These are phyloP conservation scores for Leishmania aethiopica DNA, from an alignment of 208 protist genomes.

Conservation along the genomic window DNA sequence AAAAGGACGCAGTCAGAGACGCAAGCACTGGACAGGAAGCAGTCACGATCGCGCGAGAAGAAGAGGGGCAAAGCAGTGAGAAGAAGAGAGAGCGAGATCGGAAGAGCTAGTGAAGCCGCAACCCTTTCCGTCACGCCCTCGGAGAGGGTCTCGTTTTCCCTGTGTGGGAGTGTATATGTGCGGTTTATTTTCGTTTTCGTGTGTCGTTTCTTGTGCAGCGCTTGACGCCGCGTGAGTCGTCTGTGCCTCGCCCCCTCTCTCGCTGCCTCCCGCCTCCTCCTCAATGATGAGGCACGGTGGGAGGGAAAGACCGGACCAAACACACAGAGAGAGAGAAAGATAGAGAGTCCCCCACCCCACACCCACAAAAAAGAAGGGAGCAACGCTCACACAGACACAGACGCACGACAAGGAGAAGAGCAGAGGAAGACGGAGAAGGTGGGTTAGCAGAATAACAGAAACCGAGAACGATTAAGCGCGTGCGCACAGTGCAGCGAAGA, in stretches of 20 bases:
- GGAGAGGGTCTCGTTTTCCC: neutral
- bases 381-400: neutral
- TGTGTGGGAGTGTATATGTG: neutral
- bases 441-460: neutral
- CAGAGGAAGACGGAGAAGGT: neutral
- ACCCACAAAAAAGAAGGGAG: neutral
- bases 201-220: neutral
- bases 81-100: neutral
- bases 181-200: neutral
- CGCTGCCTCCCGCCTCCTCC: neutral
- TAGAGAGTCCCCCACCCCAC: neutral
- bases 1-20: neutral
- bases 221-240: neutral
- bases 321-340: neutral
- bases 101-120: neutral
- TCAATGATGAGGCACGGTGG: neutral
- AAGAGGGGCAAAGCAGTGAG: neutral
- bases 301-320: neutral
- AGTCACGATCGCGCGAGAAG: neutral
- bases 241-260: neutral
- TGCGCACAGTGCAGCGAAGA: neutral
- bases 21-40: neutral
- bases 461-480: neutral
- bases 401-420: neutral
- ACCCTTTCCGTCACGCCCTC: neutral